Evolutionary conservation across 1,284 basidiomycete species (phyloP).

Genomic region (Farysia itapuensis): DNA sequence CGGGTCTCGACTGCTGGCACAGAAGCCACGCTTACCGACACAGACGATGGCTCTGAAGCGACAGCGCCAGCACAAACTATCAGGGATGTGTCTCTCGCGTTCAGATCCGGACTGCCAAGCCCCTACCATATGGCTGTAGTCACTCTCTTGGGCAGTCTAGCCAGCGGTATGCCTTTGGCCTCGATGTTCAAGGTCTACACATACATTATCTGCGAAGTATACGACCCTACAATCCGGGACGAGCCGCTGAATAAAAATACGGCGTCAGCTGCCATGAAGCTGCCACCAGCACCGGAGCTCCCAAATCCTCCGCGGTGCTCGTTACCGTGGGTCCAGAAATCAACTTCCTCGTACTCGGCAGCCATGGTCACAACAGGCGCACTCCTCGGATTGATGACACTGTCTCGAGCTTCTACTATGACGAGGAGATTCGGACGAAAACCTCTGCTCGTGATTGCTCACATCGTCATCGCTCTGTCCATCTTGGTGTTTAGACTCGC

Average conservation of each 20-base stretch:
- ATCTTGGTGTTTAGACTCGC: constrained; percentile 39
- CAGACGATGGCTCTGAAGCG: constrained; percentile 23
- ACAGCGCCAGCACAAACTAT: constrained; percentile 38
- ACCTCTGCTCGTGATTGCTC: constrained; percentile 41
- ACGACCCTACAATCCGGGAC: constrained; percentile 31
- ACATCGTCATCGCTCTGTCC: constrained; percentile 34
- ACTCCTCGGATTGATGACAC: constrained; percentile 39
- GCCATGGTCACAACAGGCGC: constrained; percentile 49
- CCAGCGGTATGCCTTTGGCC: constrained; percentile 47
- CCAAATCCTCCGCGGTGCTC: constrained; percentile 40
- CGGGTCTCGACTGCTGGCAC: too few species aligned
- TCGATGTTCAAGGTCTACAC: constrained; percentile 54
- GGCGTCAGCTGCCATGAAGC: constrained; percentile 1
- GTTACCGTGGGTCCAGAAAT: constrained; percentile 40
- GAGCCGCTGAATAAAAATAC: constrained; percentile 3
- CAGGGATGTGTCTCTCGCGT: constrained; percentile 37
- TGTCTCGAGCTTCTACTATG: constrained; percentile 35
- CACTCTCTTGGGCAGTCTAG: constrained; percentile 42
- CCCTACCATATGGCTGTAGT: constrained; percentile 53
- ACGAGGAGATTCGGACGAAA: constrained; percentile 46
- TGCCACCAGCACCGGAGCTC: constrained; percentile 37
- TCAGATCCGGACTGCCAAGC: constrained; percentile 28
- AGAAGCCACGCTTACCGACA: too few species aligned
- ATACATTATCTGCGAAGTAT: constrained; percentile 49
- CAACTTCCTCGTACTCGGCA: constrained; percentile 49